Percentiles rank a stretch among this genome's conserved stretches.
Conservation (phyloP, 2,329 filamentous ascomycete species). For the Colletotrichum graminicola region DNA sequence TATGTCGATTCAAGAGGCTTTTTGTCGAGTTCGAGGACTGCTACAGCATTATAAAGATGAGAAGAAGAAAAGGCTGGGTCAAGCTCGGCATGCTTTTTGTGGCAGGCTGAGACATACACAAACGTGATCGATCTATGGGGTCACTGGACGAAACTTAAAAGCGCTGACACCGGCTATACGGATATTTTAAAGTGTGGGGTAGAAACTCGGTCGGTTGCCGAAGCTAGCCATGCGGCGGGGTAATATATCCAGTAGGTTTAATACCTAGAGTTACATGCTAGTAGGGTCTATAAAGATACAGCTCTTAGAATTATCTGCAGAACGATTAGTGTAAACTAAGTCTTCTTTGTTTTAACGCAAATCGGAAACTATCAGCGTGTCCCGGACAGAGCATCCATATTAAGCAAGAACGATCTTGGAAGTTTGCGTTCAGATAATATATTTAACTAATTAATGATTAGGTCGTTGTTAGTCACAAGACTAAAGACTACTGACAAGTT, state of each 20-base stretch:
- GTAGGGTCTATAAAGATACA: accelerated
- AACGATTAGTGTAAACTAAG: too few species aligned
- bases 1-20: neutral
- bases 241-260: neutral
- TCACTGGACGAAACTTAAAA: slow-evolving; percentile 19
- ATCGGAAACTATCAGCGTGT: too few species aligned
- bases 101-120: neutral
- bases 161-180: neutral
- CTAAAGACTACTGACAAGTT: too few species aligned
- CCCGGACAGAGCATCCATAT: too few species aligned
- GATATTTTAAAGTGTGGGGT: neutral
- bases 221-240: neutral
- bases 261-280: neutral
- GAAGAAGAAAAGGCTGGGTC: neutral
- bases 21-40: neutral
- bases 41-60: too few species aligned
- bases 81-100: neutral
- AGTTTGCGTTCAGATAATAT: too few species aligned
- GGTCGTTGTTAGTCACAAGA: too few species aligned
- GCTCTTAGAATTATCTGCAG: neutral
- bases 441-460: too few species aligned
- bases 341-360: too few species aligned
- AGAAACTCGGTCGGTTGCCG: neutral
- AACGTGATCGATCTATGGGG: slow-evolving; percentile 11
- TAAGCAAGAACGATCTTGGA: too few species aligned